Evolutionary conservation across 2,329 filamentous ascomycete genomes (phyloP), one percentile per base, ranked within the genome.

Genomic region (Colletotrichum tabaci): DNA sequence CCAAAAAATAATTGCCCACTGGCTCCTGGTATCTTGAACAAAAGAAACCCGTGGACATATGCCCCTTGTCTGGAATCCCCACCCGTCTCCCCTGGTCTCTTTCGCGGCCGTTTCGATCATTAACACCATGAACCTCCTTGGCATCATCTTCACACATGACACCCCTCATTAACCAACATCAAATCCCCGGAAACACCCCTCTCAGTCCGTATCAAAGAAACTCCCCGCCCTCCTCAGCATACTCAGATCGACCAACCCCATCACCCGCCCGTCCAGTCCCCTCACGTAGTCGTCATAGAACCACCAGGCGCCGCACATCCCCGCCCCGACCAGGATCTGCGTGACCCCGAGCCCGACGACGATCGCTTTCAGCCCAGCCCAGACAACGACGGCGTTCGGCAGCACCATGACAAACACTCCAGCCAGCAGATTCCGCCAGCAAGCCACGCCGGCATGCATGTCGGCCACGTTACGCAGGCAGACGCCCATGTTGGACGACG

Each of bases 241-340:
- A n/a, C 80, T 79, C 77, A 86, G 66, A 70, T 87, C 84, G 8
- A 87, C 81, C 16, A 86, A 76, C 5, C 82, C 82, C 85, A 88
- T 85, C 7, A 85, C 79, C 66, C 78, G 77, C 4, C 86, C 87
- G 72, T 88, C 87, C 46, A 82, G 75, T 40, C 83, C 75, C 74
- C 82, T 78, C 2, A 88, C 77, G 3, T 76, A 66, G 76, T 86
- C 84, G 44, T 83, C 84, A 61, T 76, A 82, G 50, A 82, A 77
- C 78, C 82, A 85, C 82, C 85, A 87, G 3, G 81, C 77, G 0
- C 69, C 76, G 13, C 78, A 80, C 3, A 81, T 77, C 1, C 71
- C 76, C 1, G 74, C 77, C 0, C 79, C 82, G 4, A 88, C 71
- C 12, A 82, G 72, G 5, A 84, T 74, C 75, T 87, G 86, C 4